Percentiles rank a stretch among this genome's conserved stretches.
These are phyloP conservation scores for Gaeumannomyces sp. DNA, from an alignment of 2,329 filamentous ascomycete genomes.

Conservation along the genomic window DNA sequence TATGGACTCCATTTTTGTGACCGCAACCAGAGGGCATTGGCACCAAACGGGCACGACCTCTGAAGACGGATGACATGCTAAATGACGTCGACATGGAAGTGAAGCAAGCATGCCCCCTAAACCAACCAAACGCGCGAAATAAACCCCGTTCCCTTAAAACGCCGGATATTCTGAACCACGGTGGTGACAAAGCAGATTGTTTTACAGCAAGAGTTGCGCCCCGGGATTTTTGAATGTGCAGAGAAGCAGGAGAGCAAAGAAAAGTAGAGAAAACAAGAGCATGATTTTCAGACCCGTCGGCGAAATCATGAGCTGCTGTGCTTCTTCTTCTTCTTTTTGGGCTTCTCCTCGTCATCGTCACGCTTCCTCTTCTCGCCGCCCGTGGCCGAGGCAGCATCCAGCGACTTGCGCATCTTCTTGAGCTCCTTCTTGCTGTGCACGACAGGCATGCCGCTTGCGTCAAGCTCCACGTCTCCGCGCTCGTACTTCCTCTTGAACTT, in stretches of 20 bases:
- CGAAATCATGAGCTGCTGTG: slow-evolving; percentile 12
- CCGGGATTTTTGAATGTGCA: neutral
- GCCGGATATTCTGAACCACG: slow-evolving; percentile 8
- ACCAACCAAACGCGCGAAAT: neutral
- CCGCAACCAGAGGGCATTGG: neutral
- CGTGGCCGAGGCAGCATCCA: slow-evolving; percentile 21
- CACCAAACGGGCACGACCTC: neutral
- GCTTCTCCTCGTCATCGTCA: slow-evolving; percentile 57
- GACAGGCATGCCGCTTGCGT: slow-evolving; percentile 57
- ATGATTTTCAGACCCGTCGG: neutral
- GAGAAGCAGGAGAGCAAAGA: neutral
- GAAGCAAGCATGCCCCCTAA: neutral
- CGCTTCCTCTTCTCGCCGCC: slow-evolving; percentile 59
- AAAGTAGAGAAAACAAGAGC: neutral
- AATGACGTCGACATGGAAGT: neutral
- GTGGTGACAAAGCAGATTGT: slow-evolving; percentile 8
- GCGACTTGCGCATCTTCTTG: slow-evolving; percentile 25
- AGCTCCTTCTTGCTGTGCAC: slow-evolving; percentile 49
- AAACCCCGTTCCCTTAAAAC: slow-evolving; percentile 5
- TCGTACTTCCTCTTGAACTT: slow-evolving; percentile 76
- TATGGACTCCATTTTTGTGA: neutral
- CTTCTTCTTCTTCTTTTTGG: slow-evolving; percentile 46
- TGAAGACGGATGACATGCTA: neutral
- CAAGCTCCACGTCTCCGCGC: slow-evolving; percentile 65
- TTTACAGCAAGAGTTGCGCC: slow-evolving; percentile 4